These are phyloP conservation scores for Globisporangium carolinianum DNA, from an alignment of 352 stramenopile genomes.

Conservation along the genomic window DNA sequence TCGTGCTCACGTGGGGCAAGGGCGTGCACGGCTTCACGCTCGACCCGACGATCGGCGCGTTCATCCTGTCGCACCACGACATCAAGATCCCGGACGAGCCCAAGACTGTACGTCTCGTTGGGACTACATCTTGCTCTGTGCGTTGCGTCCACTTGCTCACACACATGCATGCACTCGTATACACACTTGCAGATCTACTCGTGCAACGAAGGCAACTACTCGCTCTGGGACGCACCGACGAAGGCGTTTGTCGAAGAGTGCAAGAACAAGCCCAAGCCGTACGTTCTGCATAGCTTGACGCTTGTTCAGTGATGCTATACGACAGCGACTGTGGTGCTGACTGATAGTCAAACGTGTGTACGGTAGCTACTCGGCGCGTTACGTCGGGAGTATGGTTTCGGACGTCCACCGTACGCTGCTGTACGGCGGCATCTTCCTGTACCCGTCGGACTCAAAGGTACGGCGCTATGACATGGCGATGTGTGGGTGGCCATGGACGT, in stretches of 20 bases:
- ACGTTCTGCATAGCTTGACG: slow-evolving; percentile 26
- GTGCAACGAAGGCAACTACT: slow-evolving; percentile 98
- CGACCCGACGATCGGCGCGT: slow-evolving; percentile 97
- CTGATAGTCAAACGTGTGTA: too few species aligned
- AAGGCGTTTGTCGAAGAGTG: slow-evolving; percentile 83
- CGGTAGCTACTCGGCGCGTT: slow-evolving; percentile 90
- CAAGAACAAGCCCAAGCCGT: slow-evolving; percentile 71
- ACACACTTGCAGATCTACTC: slow-evolving; percentile 89
- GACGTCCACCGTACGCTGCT: slow-evolving; percentile 98
- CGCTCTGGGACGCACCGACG: slow-evolving; percentile 93
- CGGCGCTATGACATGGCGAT: slow-evolving; percentile 19
- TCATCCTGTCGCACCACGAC: slow-evolving; percentile 94
- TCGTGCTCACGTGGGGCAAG: slow-evolving; percentile 94
- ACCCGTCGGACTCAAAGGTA: slow-evolving; percentile 94
- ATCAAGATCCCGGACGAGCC: slow-evolving; percentile 92
- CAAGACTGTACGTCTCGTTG: slow-evolving; percentile 49
- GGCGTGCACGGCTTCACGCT: slow-evolving; percentile 97
- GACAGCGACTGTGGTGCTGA: too few species aligned
- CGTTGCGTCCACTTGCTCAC: neutral
- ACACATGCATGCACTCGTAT: neutral
- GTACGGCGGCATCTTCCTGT: slow-evolving; percentile 98
- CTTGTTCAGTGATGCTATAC: too few species aligned
- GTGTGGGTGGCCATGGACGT: neutral
- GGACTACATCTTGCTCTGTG: neutral
- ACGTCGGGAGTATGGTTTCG: slow-evolving; percentile 98